A percentile compares a stretch with the other conserved stretches of the same genome.
Evolutionary conservation across 805 yeast species (phyloP).

Genomic region (Yamadazyma sp.): DNA sequence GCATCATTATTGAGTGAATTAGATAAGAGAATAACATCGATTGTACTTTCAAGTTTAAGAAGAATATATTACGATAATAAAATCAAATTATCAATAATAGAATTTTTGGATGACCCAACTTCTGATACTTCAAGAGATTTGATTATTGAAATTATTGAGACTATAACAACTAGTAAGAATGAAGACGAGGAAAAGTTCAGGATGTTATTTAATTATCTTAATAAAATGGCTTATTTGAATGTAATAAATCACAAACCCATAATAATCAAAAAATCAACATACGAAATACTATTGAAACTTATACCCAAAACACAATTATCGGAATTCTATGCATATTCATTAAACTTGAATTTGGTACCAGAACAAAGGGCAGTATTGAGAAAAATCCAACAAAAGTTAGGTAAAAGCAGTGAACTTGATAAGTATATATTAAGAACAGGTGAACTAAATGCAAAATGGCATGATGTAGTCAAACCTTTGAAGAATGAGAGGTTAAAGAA

Average conservation of each 20-base stretch:
- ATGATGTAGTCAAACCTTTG: conserved; percentile 22
- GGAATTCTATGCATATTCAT: conserved; percentile 27
- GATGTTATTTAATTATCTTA: conserved; percentile 24
- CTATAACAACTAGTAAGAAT: conserved; percentile 14
- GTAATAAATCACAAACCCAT: conserved; percentile 22
- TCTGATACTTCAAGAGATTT: conserved; percentile 15
- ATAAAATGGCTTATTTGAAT: conserved; percentile 21
- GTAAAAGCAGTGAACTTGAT: conserved; percentile 29
- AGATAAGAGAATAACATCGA: conserved; percentile 16
- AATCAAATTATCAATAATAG: conserved; percentile 22
- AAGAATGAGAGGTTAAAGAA: conserved; percentile 16
- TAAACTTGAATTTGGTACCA: conserved; percentile 32
- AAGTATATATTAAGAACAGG: conserved; percentile 36
- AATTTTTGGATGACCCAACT: conserved; percentile 21
- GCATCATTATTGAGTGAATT: conserved; percentile 19
- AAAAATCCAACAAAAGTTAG: conserved; percentile 20
- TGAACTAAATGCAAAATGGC: conserved; percentile 34
- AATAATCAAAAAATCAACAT: conserved; percentile 15
- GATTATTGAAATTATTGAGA: conserved; percentile 12
- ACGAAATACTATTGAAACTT: conserved; percentile 15
- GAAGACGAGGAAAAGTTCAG: conserved; percentile 13
- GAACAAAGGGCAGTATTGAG: conserved; percentile 13
- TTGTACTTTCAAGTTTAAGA: conserved; percentile 12
- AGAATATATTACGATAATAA: conserved; percentile 6
- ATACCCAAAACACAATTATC: conserved; percentile 16